Conservation (phyloP, 1,284 basidiomycete genomes). For the Marasmius tenuissimus region DNA sequence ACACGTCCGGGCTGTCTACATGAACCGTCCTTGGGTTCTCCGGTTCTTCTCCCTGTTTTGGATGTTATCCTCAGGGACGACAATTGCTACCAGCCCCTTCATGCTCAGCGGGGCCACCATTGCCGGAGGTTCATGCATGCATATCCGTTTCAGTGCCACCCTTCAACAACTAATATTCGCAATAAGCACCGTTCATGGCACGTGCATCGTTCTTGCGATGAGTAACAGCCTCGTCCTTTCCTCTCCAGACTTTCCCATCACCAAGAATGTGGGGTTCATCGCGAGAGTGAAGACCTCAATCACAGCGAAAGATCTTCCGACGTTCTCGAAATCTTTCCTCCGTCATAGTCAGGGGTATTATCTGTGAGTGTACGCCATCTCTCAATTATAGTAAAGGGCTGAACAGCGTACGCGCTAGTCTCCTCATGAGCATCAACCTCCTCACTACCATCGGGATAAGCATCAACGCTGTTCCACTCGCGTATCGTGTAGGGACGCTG, state of each 20-base stretch:
- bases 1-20: neutral
- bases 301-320: neutral
- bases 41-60: neutral
- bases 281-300: neutral
- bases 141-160: neutral
- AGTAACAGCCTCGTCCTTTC: neutral
- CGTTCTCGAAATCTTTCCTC: neutral
- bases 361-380: neutral
- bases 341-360: neutral
- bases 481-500: neutral
- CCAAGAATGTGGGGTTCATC: neutral
- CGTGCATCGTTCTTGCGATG: neutral
- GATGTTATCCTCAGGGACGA: neutral
- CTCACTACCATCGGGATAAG: neutral
- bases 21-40: neutral
- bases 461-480: neutral
- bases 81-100: neutral
- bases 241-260: neutral
- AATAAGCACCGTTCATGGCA: neutral
- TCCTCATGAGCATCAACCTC: neutral
- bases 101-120: neutral
- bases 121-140: neutral
- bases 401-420: neutral
- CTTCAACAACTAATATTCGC: neutral
- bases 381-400: neutral